Base-by-base conservation (phyloP, 106 monocot species). In the Agapanthus africanus region DNA sequence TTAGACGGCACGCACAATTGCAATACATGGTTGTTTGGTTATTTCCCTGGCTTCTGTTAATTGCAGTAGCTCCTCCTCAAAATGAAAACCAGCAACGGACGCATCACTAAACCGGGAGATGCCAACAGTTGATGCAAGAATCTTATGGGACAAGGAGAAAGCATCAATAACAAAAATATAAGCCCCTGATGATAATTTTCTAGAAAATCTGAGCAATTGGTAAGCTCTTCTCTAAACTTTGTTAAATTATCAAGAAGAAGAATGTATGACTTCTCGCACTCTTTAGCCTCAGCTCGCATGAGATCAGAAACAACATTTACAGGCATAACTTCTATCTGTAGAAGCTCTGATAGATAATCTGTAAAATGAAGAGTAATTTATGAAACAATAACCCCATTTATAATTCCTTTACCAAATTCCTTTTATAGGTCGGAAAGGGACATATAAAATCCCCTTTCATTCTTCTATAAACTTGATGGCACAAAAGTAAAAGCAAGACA, bases 111-210 rank as follows among this genome's bases (percentile, higher is more conserved):
- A 91, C 38, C 86, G 69, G 47, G 80, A 33, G 59, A 86, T 78
- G 39, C 95, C 91, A 72, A 97, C 95, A 74, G 85, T 97, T 60
- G 95, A 97, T 76, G 95, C 83, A 73, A 86, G 91, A 79, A 86
- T 76, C 69, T 84, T 97, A 84, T 89, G 95, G 1, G 95, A 86
- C 27, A 82, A 32, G 40, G 79, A 86, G 67, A 97, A 97, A 44
- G 80, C 78, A 77, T 97, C 95, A 75, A 91, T 88, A 42, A 97
- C 84, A 82, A 88, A 97, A 37, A 97, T 79, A 66, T 62, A 63
- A 34, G 79, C 91, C 52, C 77, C 81, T 11, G 78, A 66, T 69
- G 91, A 81, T 56, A 97, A 70, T 73, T 82, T 78, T 62, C 82
- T 42, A 47, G 84, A 67, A 97, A 97, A 26, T 69, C 59, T 46